Evolutionary conservation across 805 yeast species (phyloP), one percentile per base, ranked within the genome.

Genomic region (Middelhovenomyces tepae): DNA sequence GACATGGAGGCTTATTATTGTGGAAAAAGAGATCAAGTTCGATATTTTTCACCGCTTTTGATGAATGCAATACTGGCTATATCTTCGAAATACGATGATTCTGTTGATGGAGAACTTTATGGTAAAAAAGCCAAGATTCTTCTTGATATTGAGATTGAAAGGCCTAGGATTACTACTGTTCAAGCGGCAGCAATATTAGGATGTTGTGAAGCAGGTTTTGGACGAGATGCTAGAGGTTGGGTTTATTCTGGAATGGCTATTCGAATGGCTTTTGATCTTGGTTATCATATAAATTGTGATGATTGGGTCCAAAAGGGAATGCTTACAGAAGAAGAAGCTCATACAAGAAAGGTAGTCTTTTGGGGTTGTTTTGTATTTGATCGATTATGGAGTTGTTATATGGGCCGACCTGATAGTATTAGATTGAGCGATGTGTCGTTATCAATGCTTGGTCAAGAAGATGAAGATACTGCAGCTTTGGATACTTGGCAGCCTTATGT

Each of bases 331-430:
- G 46, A 43, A 8, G 46, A 43, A 18, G 33, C 26, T 17, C 23
- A 15, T 15, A 44, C 35, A 9, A 27, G 46, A 13, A 40, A 40
- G 19, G 32, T 44, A 2, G 38, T 43, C 8, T 43, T 43, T 15
- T 43, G 46, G 46, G 46, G 46, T 4, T 43, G 46, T 25, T 43
- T 37, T 30, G 22, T 43, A 16, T 40, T 36, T 32, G 44, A 43
- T 21, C 43, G 38, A 15, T 43, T 42, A 10, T 43, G 46, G 46
- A 34, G 44, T 22, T 28, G 37, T 14, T 43, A 43, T 22, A 18
- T 43, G 21, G 46, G 46, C 3, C 18, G 46, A 11, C 42, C 39
- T n/a, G 32, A 42, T 3, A 35, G 36, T 8, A 37, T 43, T 14
- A 39, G 39, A 14, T 22, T 43, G 28, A 28, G 38, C 6, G 42